A percentile compares a stretch with the other conserved stretches of the same genome.
Conservation (phyloP, 2,329 filamentous ascomycete genomes). For the Apiospora saccharicola region DNA sequence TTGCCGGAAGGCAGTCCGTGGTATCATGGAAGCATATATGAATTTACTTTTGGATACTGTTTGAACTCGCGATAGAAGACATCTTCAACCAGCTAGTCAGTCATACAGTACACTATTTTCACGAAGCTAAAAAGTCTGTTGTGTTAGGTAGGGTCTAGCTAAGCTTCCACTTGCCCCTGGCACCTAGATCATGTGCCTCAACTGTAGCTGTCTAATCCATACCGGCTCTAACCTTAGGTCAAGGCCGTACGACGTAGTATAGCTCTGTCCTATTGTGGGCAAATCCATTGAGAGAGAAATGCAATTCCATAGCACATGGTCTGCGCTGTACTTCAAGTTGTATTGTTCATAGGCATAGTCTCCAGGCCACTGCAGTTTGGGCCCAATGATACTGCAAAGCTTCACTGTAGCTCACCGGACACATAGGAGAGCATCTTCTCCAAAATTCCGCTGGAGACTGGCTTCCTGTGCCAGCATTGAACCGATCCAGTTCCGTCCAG, state of each 20-base stretch:
- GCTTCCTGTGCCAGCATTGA: slow-evolving; percentile 78
- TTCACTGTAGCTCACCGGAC: slow-evolving; percentile 47
- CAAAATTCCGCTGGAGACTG: slow-evolving; percentile 75
- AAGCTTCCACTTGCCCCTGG: too few species aligned
- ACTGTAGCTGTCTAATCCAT: too few species aligned
- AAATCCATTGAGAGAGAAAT: too few species aligned
- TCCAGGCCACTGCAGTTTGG: background rate
- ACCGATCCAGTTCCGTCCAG: slow-evolving; percentile 80
- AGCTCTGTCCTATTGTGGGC: too few species aligned
- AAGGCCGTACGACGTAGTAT: too few species aligned
- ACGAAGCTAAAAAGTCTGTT: background rate
- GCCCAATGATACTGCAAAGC: background rate
- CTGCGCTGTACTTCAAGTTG: background rate
- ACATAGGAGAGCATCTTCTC: slow-evolving; percentile 82
- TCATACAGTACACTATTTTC: background rate
- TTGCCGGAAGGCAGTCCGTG: background rate
- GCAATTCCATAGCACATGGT: background rate
- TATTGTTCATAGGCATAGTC: background rate
- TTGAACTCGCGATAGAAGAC: background rate
- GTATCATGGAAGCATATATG: background rate
- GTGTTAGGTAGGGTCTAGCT: background rate
- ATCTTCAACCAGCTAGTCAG: background rate
- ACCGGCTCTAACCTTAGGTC: too few species aligned
- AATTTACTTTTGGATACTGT: too few species aligned
- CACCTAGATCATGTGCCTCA: too few species aligned